These are phyloP conservation scores for Chrysanthemum seticuspe DNA, from an alignment of 129 eudicot genomes.

Conservation along the genomic window DNA sequence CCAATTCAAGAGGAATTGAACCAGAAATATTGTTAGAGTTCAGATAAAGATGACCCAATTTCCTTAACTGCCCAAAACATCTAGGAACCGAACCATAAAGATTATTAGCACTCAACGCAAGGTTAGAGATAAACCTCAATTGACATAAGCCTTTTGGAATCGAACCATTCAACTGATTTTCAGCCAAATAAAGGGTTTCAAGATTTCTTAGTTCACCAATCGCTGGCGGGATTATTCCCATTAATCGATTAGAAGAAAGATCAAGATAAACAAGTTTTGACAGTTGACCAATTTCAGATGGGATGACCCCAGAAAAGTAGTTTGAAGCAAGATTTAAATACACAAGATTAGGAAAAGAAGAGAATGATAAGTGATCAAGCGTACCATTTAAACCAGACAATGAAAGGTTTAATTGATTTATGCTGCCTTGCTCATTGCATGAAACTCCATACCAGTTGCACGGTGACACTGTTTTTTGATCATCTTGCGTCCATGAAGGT, in stretches of 20 bases:
- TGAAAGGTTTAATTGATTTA: neutral
- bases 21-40: conserved; percentile 3
- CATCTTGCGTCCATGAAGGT: conserved; percentile 24
- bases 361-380: conserved; percentile 20
- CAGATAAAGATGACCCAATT: neutral
- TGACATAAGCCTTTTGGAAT: conserved; percentile 14
- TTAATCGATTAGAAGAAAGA: conserved; percentile 13
- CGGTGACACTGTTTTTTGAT: neutral
- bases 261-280: conserved; percentile 30
- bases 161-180: neutral
- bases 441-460: conserved; percentile 42
- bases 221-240: conserved; percentile 1
- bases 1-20: neutral
- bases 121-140: conserved; percentile 4
- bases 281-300: conserved; percentile 12
- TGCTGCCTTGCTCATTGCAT: conserved; percentile 23
- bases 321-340: neutral
- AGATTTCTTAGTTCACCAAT: conserved; percentile 22
- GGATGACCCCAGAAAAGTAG: conserved; percentile 18
- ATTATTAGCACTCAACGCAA: conserved; percentile 3
- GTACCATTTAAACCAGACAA: neutral
- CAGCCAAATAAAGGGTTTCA: neutral
- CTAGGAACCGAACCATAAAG: conserved; percentile 25
- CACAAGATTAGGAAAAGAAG: conserved; percentile 26
- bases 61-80: conserved; percentile 5